Percentiles rank a stretch among this genome's conserved stretches.
Evolutionary conservation across 305 asterid species (phyloP).

Genomic region (Andrographis paniculata): DNA sequence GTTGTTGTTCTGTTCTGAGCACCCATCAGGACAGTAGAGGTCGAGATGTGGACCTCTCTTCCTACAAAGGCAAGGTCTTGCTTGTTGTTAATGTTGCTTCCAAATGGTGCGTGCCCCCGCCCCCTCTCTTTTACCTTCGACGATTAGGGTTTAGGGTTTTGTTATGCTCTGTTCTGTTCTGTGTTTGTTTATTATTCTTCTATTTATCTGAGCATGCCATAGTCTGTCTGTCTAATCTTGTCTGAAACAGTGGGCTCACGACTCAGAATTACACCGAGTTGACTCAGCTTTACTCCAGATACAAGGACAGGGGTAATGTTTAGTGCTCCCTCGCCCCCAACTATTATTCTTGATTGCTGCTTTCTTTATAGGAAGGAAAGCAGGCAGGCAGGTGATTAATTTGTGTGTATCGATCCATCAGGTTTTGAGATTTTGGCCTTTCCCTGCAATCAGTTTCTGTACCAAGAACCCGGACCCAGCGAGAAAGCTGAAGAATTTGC

Average conservation of each 20-base stretch:
- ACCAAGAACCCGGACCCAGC: conserved; percentile 88
- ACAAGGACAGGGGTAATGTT: conserved; percentile 63
- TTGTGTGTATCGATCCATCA: conserved; percentile 24
- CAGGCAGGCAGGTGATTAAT: too few species aligned
- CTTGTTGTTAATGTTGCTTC: conserved; percentile 97
- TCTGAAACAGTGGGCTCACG: conserved; percentile 74
- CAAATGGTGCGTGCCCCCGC: conserved; percentile 52
- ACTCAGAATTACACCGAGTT: conserved; percentile 64
- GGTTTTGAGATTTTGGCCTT: conserved; percentile 91
- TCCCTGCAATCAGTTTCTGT: conserved; percentile 90
- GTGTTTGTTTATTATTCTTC: too few species aligned
- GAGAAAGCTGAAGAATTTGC: conserved; percentile 76
- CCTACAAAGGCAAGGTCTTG: conserved; percentile 71
- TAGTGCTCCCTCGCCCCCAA: not conserved
- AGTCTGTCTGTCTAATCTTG: conserved; percentile 3
- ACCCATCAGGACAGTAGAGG: conserved; percentile 44
- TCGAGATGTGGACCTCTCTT: conserved; percentile 54
- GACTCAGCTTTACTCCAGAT: conserved; percentile 59
- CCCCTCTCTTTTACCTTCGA: too few species aligned
- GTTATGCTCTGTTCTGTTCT: too few species aligned
- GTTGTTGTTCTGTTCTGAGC: not conserved
- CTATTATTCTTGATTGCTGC: not conserved
- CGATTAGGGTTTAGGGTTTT: too few species aligned
- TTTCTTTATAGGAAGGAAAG: not conserved
- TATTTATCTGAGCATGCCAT: too few species aligned